Evolutionary conservation across 768 basidiomycete genomes (phyloP), one percentile per base, ranked within the genome.

Genomic region (Boletales sp.): DNA sequence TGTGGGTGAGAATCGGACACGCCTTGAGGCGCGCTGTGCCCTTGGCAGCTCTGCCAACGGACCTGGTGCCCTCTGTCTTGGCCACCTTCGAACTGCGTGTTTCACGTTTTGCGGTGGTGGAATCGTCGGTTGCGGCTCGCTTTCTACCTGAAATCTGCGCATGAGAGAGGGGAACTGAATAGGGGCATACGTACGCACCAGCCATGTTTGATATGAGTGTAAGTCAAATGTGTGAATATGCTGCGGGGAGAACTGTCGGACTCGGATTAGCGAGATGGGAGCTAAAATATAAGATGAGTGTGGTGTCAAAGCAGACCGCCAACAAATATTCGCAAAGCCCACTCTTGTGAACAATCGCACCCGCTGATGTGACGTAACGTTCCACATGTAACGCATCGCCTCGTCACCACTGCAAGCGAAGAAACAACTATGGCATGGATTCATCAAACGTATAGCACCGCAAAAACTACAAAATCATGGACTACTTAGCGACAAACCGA

Each of bases 41-140:
- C 43, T 69, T 72, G 40, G 66, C 68, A 1, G 63, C 63, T 47
- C 56, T 66, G 47, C 64, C 71, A 35, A 72, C 51, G 32, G 67
- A 51, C 18, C 64, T 60, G 18, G 56, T 47, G 30, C 59, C 55
- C 30, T 71, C 72, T 19, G 74, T 79, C 65, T 78, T 85, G 8
- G 79, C 69, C 1, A 69, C 70, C 63, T 82, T 83, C 36, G 78
- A 69, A 37, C 76, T 71, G 52, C 79, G 74, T 17, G 78, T 71
- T 52, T 66, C 68, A 40, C 66, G 66, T 48, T 62, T 68, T 43
- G 48, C 66, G 9, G 64, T 49, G 38, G 50, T 17, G 18, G 57
- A 51, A 18, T 62, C 61, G 8, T 71, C 75, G 8, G 72, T 69
- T 29, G 77, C 71, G 47, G 72, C 56, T 45, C 81, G 73, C 62